These are phyloP conservation scores for Lactifluus piperatus DNA, from an alignment of 768 basidiomycete genomes.

Conservation along the genomic window DNA sequence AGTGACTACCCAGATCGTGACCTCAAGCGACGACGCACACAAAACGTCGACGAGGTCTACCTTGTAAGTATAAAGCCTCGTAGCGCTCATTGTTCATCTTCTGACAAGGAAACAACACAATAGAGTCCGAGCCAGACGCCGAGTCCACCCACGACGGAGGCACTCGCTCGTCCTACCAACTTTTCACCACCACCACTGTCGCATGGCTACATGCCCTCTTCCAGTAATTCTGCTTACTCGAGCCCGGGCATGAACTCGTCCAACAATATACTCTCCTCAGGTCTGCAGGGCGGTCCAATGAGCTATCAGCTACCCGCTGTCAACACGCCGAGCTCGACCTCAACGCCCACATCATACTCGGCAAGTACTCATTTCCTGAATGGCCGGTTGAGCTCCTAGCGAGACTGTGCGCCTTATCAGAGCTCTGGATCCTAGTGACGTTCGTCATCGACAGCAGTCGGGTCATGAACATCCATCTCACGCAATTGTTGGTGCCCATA, in stretches of 20 bases:
- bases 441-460: conserved; percentile 49
- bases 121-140: conserved; percentile 23
- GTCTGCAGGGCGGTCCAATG: conserved; percentile 9
- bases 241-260: conserved; percentile 18
- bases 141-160: conserved; percentile 25
- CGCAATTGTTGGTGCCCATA: conserved; percentile 19
- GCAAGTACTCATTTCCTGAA: conserved; percentile 55
- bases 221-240: conserved; percentile 17
- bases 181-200: conserved; percentile 21
- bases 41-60: conserved; percentile 24
- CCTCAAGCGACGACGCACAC: conserved; percentile 25
- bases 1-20: conserved; percentile 22
- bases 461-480: conserved; percentile 53
- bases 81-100: neutral
- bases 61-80: conserved; percentile 18
- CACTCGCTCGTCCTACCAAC: conserved; percentile 18
- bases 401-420: conserved; percentile 29
- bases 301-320: conserved; percentile 14
- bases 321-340: conserved; percentile 15
- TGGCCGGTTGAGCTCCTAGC: conserved; percentile 24
- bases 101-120: neutral
- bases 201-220: conserved; percentile 14
- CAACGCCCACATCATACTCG: conserved; percentile 53
- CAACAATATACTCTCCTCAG: conserved; percentile 12
- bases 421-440: conserved; percentile 52